phyloP scores from a whole-genome alignment of 495 filamentous ascomycete genomes.

The Penicillium egyptiacum region DNA sequence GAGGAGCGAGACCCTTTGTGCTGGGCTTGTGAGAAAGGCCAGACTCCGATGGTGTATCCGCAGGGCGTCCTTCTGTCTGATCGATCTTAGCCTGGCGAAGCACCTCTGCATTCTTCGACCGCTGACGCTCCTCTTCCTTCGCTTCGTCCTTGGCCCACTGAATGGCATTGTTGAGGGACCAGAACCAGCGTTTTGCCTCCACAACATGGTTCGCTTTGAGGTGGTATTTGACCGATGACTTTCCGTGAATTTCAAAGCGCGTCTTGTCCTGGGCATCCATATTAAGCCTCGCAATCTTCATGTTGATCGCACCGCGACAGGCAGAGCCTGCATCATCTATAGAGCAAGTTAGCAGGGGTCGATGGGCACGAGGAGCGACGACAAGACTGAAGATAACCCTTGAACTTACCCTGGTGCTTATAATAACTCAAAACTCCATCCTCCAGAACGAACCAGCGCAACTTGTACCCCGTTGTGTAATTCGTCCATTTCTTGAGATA shows the following conservation, averaged over 20 bases:
- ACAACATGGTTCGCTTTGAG: constrained; percentile 91
- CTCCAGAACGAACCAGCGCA: constrained; percentile 96
- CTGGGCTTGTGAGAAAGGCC: constrained; percentile 35
- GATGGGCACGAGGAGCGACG: neutral
- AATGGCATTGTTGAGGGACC: constrained; percentile 97
- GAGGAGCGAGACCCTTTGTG: constrained; percentile 40
- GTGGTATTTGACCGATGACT: constrained; percentile 98
- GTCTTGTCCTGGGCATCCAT: constrained; percentile 98
- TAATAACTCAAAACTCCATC: constrained; percentile 98
- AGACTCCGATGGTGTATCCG: constrained; percentile 37
- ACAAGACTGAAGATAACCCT: neutral
- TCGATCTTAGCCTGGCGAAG: constrained; percentile 73
- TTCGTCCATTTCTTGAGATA: constrained; percentile 99
- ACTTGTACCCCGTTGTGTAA: constrained; percentile 92
- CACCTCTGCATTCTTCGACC: constrained; percentile 69
- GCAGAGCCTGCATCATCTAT: constrained; percentile 69
- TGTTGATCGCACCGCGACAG: constrained; percentile 96
- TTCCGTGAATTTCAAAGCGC: constrained; percentile 94
- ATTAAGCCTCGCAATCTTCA: constrained; percentile 89
- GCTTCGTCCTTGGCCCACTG: constrained; percentile 98
- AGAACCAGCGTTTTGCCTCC: constrained; percentile 71
- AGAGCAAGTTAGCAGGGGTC: constrained; percentile 8
- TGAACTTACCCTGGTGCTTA: constrained; percentile 77
- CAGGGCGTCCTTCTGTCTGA: constrained; percentile 45
- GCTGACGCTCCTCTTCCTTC: constrained; percentile 77